Evolutionary conservation across 805 yeast species (phyloP), one percentile per base, ranked within the genome.

Genomic region (Yarrowia divulgata): DNA sequence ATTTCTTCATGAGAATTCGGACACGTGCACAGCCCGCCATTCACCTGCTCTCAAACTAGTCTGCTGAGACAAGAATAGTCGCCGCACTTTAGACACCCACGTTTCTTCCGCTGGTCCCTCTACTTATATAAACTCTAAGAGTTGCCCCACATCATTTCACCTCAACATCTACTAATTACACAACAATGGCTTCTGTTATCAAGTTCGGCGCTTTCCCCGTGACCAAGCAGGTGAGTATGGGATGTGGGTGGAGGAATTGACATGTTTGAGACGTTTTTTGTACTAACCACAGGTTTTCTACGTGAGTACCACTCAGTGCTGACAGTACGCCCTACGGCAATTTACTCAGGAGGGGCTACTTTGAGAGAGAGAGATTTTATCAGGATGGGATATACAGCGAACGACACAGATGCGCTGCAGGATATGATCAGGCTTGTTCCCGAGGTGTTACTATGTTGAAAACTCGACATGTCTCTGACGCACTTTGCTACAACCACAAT

Each of bases 141-240:
- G 23, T 42, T 42, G 48, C 63, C 63, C 46, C 63, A 57, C 63
- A 45, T 57, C 40, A 42, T 57, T 60, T 60, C 50, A 43, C 43
- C 52, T 32, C 50, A 43, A 23, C 63, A 57, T 57, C 63, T 57
- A 57, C 63, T 40, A 57, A 57, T 40, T 8, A 46, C 49, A 48
- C 52, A 46, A 67, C 55, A 39, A 63, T 57, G 67, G 29, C 69
- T 29, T 35, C 66, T 34, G 72, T 58, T 13, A 70, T 78, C 60
- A 72, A 69, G 60, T 79, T 79, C 69, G 80, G 78, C 29, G 71
- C 72, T 19, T 75, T 76, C 70, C 72, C 72, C 50, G 81, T 79
- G 35, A 74, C 77, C 19, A 40, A 70, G 18, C 81, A 79, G 70
- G 81, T 79, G 35, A 79, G 75, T 71, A 52, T 43, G 60, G n/a